These are phyloP conservation scores for Irpex rosettiformis DNA, from an alignment of 1,284 basidiomycete genomes.

Conservation along the genomic window DNA sequence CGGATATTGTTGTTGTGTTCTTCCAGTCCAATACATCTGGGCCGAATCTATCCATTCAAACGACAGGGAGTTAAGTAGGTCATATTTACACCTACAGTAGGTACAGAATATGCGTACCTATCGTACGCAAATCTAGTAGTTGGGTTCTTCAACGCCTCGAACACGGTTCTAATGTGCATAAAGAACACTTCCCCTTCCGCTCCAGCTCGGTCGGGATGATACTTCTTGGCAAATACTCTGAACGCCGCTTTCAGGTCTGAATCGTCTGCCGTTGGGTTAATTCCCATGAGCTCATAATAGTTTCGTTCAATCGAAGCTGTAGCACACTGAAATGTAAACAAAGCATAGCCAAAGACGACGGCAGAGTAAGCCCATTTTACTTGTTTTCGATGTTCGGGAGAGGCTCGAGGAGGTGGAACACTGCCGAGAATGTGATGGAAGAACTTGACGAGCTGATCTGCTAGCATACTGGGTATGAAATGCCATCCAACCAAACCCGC, in stretches of 20 bases:
- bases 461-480: conserved; percentile 41
- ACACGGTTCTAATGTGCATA: conserved; percentile 72
- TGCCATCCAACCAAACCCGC: conserved; percentile 41
- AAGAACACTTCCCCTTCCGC: conserved; percentile 63
- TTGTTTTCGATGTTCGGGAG: conserved; percentile 45
- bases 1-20: conserved; percentile 52
- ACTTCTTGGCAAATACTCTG: conserved; percentile 64
- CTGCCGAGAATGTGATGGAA: conserved; percentile 35
- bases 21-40: conserved; percentile 69
- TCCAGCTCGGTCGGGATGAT: conserved; percentile 81
- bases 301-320: conserved; percentile 57
- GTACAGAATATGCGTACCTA: conserved; percentile 39
- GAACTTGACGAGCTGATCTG: conserved; percentile 34
- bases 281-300: conserved; percentile 75
- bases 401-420: conserved; percentile 38
- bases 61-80: conserved; percentile 8
- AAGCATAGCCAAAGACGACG: conserved; percentile 67
- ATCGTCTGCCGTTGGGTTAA: conserved; percentile 59
- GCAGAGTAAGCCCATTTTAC: conserved; percentile 63
- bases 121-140: conserved; percentile 85
- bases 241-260: conserved; percentile 69
- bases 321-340: conserved; percentile 59
- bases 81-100: background rate
- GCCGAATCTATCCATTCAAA: conserved; percentile 57
- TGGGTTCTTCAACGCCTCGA: conserved; percentile 79